Conservation (phyloP, 139 green algal species). For the Micromonas commoda region DNA sequence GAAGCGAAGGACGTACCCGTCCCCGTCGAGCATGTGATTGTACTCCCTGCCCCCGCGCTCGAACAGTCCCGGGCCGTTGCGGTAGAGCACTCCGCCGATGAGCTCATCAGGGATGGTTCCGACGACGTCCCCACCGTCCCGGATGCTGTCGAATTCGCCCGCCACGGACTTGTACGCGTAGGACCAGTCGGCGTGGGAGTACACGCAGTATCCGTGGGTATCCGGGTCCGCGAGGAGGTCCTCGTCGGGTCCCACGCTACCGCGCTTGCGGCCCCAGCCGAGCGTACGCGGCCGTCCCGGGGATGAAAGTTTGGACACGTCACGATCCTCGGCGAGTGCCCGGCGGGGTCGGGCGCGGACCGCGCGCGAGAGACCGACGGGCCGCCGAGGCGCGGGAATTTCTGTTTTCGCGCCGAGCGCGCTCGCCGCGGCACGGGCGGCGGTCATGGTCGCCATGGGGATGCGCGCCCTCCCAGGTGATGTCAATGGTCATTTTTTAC, state of each 20-base stretch:
- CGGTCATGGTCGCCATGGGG: too few relatives aligned
- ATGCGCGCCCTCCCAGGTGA: too few relatives aligned
- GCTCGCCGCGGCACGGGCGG: too few relatives aligned
- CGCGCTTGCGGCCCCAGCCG: not conserved
- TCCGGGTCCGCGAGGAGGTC: conserved; percentile 6
- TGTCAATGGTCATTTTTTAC: too few relatives aligned
- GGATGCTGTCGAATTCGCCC: not conserved
- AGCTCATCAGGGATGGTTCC: conserved; percentile 18
- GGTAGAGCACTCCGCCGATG: conserved; percentile 14
- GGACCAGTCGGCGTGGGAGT: conserved; percentile 23
- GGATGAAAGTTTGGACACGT: too few relatives aligned
- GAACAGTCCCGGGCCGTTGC: conserved; percentile 25
- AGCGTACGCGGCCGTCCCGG: not conserved
- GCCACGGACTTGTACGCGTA: conserved; percentile 10
- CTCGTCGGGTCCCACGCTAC: not conserved
- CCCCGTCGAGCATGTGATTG: conserved; percentile 26
- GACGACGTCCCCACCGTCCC: not conserved
- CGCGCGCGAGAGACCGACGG: too few relatives aligned
- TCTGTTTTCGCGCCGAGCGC: too few relatives aligned
- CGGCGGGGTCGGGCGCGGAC: too few relatives aligned
- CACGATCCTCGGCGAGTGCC: too few relatives aligned
- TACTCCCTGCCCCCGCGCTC: conserved; percentile 16
- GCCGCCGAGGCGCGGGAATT: too few relatives aligned
- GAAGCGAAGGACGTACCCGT: conserved; percentile 10
- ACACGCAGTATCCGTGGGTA: conserved; percentile 8